phyloP scores from a whole-genome alignment of 2,329 filamentous ascomycete genomes.

The Leptographium procerum region DNA sequence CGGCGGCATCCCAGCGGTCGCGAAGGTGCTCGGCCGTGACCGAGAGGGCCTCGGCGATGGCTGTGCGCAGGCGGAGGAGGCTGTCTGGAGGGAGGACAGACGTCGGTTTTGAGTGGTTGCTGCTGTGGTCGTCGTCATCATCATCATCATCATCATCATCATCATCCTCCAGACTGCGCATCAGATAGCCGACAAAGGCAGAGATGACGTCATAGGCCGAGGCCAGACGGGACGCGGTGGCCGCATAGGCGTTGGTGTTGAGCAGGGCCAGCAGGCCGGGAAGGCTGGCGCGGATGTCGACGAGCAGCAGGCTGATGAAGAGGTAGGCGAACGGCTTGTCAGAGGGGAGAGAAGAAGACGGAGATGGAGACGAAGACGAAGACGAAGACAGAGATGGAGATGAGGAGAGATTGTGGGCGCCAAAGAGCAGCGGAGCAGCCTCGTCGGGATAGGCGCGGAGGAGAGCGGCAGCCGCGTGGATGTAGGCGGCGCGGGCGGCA shows the following conservation, averaged over 20 bases:
- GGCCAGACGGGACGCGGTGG: conserved; percentile 41
- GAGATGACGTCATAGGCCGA: conserved; percentile 52
- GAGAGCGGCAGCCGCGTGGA: conserved; percentile 44
- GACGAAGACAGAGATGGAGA: not conserved
- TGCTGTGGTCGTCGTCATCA: conserved; percentile 23
- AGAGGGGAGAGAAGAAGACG: not conserved
- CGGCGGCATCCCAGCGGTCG: conserved; percentile 57
- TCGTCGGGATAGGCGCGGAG: conserved; percentile 41
- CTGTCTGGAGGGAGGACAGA: conserved; percentile 40
- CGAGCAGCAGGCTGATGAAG: conserved; percentile 51
- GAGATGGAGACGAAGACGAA: not conserved
- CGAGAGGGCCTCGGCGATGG: conserved; percentile 52
- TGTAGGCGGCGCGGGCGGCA: conserved; percentile 46
- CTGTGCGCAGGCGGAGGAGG: conserved; percentile 48
- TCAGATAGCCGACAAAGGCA: conserved; percentile 46
- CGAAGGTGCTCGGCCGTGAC: conserved; percentile 53
- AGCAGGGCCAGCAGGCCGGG: conserved; percentile 48
- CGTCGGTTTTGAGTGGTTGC: too few species aligned
- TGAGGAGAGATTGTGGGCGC: conserved; percentile 21
- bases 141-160: conserved; percentile 30
- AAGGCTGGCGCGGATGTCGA: conserved; percentile 53
- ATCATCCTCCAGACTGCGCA: conserved; percentile 41
- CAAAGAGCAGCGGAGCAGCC: conserved; percentile 40
- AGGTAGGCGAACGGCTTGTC: conserved; percentile 44
- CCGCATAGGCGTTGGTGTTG: conserved; percentile 40